Evolutionary conservation across 2,329 filamentous ascomycete species (phyloP).

Genomic region (Botrytis hyacinthi): DNA sequence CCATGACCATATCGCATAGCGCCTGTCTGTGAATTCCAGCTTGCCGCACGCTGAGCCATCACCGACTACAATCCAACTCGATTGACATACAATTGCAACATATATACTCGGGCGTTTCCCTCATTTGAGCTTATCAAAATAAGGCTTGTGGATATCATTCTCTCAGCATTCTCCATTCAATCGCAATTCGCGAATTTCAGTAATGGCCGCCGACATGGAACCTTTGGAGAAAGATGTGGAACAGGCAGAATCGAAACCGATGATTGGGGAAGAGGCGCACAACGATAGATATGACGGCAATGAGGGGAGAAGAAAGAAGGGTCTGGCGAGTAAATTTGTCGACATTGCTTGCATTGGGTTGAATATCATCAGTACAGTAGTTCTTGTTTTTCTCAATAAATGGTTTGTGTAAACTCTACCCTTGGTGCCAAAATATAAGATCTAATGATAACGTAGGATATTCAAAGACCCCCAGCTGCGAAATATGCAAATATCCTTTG

Average conservation of each 20-base stretch:
- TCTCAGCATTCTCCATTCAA: too few species aligned
- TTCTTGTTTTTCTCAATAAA: conserved; percentile 47
- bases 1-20: neutral
- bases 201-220: conserved; percentile 18
- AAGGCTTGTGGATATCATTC: neutral
- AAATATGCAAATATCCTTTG: conserved; percentile 46
- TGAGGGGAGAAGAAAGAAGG: conserved; percentile 20
- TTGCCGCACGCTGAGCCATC: neutral
- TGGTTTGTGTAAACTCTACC: conserved; percentile 35
- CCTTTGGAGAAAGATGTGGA: conserved; percentile 32
- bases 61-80: neutral
- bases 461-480: conserved; percentile 46
- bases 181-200: neutral
- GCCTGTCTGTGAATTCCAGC: neutral
- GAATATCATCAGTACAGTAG: conserved; percentile 45
- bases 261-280: conserved; percentile 23
- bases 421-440: neutral
- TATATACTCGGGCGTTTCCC: neutral
- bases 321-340: conserved; percentile 25
- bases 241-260: conserved; percentile 27
- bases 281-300: conserved; percentile 18
- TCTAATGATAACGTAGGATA: conserved; percentile 37
- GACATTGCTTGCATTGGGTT: conserved; percentile 41
- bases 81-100: neutral
- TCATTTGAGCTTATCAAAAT: neutral